Evolutionary conservation across 148 eudicot species (phyloP), one percentile per base, ranked within the genome.

Genomic region (Diospyros kaki): DNA sequence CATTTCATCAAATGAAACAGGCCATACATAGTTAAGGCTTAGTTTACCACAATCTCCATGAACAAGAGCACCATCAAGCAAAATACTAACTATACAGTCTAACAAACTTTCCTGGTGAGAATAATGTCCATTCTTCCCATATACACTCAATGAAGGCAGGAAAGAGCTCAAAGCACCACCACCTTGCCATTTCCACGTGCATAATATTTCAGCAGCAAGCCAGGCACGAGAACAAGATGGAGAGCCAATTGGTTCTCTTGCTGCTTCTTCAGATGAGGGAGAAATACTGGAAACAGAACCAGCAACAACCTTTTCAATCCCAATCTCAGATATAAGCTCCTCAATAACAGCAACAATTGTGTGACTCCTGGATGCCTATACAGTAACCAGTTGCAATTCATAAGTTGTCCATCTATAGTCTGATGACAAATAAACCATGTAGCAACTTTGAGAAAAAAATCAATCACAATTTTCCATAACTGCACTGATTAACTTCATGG

Each of bases 131-230:
- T 70, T 75, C 79, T 77, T 86, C 38, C 84, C 79, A 76, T 86
- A 85, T 54, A 75, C 61, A 56, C 77, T 79, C 73, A 95, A 73
- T 63, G 65, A 77, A 71, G 98, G 97, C 73, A 95, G 80, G 76
- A 95, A 84, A 75, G 96, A 86, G 72, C 74, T 79, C 74, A 85
- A 70, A 78, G 85, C 93, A 83, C 90, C 81, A 58, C 98, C 98
- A 66, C 88, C 84, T 69, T 81, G 80, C 98, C 98, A 95, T 74
- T 89, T 86, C 98, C 97, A 92, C 62, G 96, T 79, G 81, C 98
- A 95, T 67, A 95, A 86, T 79, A 95, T 81, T 84, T 95, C 97
- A 78, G 90, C 93, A 74, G 90, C 97, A 75, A 95, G 93, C 98
- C 98, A 95, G 71, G 91, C 87, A 64, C 96, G 92, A 71, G 80